phyloP scores from a whole-genome alignment of 2,329 filamentous ascomycete genomes.

The Aphanoascus verrucosus region DNA sequence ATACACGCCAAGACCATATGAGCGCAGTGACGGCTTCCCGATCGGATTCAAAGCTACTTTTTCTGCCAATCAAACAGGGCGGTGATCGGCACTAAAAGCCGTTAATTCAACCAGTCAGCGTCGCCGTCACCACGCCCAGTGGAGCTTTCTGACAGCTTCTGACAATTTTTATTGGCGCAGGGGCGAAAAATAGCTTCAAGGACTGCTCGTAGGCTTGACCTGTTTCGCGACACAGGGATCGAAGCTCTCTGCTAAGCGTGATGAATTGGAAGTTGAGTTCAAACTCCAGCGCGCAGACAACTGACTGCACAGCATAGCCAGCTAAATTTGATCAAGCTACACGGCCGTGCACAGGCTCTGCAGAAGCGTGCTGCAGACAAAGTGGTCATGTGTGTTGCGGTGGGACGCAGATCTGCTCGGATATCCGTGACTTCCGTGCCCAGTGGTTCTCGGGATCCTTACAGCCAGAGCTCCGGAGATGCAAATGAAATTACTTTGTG shows the following conservation, averaged over 20 bases:
- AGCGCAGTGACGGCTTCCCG: neutral
- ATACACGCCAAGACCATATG: neutral
- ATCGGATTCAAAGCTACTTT: neutral
- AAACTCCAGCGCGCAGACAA: neutral
- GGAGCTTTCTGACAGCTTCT: neutral
- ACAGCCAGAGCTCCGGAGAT: neutral
- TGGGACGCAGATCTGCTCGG: slow-evolving; percentile 5
- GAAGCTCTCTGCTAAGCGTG: too few relatives aligned
- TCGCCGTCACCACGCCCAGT: too few relatives aligned
- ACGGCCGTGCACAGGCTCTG: neutral
- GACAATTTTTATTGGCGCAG: neutral
- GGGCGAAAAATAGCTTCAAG: neutral
- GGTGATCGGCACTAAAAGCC: neutral
- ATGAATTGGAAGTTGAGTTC: neutral
- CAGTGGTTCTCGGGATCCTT: neutral
- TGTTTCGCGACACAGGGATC: neutral
- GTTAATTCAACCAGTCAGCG: neutral
- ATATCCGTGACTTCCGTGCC: slow-evolving; percentile 8
- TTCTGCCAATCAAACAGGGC: neutral
- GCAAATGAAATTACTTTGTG: neutral
- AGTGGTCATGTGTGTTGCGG: slow-evolving; percentile 4
- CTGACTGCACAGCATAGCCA: neutral
- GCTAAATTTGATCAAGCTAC: neutral
- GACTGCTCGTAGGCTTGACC: neutral
- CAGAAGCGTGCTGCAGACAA: neutral